Percentiles rank a stretch among this genome's conserved stretches.
These are phyloP conservation scores for Syzygium syzygioides DNA, from an alignment of 441 rosid species.

Conservation along the genomic window DNA sequence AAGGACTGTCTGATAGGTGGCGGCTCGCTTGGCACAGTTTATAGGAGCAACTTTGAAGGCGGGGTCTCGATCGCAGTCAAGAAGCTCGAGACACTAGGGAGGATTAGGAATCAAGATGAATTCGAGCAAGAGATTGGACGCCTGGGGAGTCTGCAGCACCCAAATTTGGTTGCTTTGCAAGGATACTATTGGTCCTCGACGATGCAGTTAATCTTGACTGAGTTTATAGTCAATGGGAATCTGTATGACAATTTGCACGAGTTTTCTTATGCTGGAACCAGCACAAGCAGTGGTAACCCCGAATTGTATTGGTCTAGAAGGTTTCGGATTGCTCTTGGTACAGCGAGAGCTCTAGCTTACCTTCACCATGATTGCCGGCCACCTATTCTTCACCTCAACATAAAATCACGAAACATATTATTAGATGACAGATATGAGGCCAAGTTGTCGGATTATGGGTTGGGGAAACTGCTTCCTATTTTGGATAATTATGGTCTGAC, in stretches of 20 bases:
- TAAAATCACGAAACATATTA: constrained; percentile 84
- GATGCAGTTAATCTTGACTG: constrained; percentile 76
- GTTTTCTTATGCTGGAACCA: constrained; percentile 47
- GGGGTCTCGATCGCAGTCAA: constrained; percentile 90
- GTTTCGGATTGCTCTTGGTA: constrained; percentile 84
- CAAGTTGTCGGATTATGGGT: constrained; percentile 79
- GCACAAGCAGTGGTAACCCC: constrained; percentile 53
- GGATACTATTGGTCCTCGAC: constrained; percentile 89
- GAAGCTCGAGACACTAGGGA: constrained; percentile 83
- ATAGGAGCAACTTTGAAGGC: constrained; percentile 73
- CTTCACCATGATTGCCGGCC: constrained; percentile 92
- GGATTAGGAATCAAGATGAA: constrained; percentile 87
- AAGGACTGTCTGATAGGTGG: constrained; percentile 79
- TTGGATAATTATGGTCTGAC: constrained; percentile 64
- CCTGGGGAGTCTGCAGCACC: constrained; percentile 65
- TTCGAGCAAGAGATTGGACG: constrained; percentile 87
- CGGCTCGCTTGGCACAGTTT: constrained; percentile 83
- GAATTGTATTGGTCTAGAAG: constrained; percentile 75
- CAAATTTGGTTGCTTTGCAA: constrained; percentile 70
- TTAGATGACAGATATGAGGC: constrained; percentile 68
- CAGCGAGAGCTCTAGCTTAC: constrained; percentile 81
- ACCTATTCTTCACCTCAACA: constrained; percentile 81
- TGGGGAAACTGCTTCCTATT: constrained; percentile 77
- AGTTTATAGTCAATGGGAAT: constrained; percentile 65
- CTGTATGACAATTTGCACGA: constrained; percentile 75